phyloP scores from a whole-genome alignment of 116 monocot genomes.

The Thalassia testudinum region DNA sequence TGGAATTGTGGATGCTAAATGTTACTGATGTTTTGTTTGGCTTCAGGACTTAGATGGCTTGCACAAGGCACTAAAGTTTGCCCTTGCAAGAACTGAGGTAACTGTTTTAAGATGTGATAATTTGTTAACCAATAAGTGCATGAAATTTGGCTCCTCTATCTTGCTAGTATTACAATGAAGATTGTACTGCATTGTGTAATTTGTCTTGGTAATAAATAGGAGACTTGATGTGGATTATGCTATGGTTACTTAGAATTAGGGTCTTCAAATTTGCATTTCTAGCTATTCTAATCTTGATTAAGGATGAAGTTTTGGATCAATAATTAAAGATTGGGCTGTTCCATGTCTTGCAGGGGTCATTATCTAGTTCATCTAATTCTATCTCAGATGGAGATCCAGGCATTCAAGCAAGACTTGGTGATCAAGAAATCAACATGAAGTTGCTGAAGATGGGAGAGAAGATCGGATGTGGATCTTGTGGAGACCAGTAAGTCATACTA shows the following conservation, averaged over 20 bases:
- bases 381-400: slow-evolving; percentile 29
- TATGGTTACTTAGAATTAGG: neutral
- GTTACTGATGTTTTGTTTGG: neutral
- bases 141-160: neutral
- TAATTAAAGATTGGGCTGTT: neutral
- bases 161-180: neutral
- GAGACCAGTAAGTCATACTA: slow-evolving; percentile 67
- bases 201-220: neutral
- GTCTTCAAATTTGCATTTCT: neutral
- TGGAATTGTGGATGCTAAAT: too few relatives aligned
- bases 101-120: neutral
- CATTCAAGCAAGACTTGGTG: slow-evolving; percentile 41
- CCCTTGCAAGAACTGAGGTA: slow-evolving; percentile 64
- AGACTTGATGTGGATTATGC: neutral
- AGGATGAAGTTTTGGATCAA: neutral
- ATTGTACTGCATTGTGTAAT: neutral
- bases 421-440: slow-evolving; percentile 68
- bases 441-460: slow-evolving; percentile 76
- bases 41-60: slow-evolving; percentile 62
- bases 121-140: neutral
- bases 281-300: neutral
- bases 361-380: slow-evolving; percentile 53
- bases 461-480: slow-evolving; percentile 89
- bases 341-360: slow-evolving; percentile 45
- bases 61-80: slow-evolving; percentile 38